Conservation (phyloP, 2,329 filamentous ascomycete species). For the Aspergillus cejpii region DNA sequence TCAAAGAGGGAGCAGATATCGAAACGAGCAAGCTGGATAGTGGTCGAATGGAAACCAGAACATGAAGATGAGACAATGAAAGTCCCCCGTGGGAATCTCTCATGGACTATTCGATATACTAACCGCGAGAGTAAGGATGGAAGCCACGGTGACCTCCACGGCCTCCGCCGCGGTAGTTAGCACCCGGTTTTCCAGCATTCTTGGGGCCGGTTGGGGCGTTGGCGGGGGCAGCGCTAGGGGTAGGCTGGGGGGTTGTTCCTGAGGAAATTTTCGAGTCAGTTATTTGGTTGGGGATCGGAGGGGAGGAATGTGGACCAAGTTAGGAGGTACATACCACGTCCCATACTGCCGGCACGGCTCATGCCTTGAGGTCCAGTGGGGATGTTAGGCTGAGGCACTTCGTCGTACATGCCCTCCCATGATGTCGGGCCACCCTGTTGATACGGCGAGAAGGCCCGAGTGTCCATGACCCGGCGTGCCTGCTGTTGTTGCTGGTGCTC, state of each 20-base stretch:
- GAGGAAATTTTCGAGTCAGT: slow-evolving; percentile 29
- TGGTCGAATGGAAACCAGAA: no score
- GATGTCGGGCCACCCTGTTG: slow-evolving; percentile 64
- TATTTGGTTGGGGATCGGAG: not conserved
- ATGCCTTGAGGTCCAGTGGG: slow-evolving; percentile 47
- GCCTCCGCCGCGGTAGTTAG: slow-evolving; percentile 88
- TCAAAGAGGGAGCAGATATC: no score
- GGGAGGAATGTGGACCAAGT: not conserved
- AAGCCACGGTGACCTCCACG: slow-evolving; percentile 66
- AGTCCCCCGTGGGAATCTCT: no score
- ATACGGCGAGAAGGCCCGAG: slow-evolving; percentile 38
- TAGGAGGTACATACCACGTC: slow-evolving; percentile 35
- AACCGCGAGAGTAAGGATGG: slow-evolving; percentile 62
- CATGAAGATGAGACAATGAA: not conserved
- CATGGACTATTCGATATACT: no score
- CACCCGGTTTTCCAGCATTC: slow-evolving; percentile 84
- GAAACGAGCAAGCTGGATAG: no score
- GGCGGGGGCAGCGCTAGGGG: slow-evolving; percentile 55
- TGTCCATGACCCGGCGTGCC: slow-evolving; percentile 47
- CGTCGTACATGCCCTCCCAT: slow-evolving; percentile 98
- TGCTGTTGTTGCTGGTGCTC: slow-evolving; percentile 53
- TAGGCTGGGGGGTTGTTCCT: slow-evolving; percentile 39
- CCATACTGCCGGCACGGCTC: slow-evolving; percentile 38
- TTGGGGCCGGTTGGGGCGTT: slow-evolving; percentile 92
- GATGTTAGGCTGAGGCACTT: slow-evolving; percentile 75